Base-by-base conservation (phyloP, 208 protist species). In the Crithidia sp. region DNA sequence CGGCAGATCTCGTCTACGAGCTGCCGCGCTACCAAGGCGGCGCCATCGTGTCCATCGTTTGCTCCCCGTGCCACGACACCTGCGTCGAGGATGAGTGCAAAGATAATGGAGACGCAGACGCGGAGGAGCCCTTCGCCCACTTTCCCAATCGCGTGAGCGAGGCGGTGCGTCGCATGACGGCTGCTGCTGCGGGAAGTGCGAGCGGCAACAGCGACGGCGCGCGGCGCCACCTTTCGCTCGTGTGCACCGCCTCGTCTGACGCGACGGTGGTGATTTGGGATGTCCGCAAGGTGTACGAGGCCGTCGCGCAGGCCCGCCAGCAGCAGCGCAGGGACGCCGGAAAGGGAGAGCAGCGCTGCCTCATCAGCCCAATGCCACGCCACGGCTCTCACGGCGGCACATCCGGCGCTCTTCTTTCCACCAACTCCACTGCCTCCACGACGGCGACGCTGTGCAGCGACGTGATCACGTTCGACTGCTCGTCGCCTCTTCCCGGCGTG, bases 241-340 rank as follows among this genome's bases (percentile, higher is more conserved):
- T 96, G 36, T 96, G 92, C 67, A 90, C 84, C 17, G 92, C 92
- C 0, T 94, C 92, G 4, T 86, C 90, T 10, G 92, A 97, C 65
- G 93, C 87, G 10, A 87, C 84, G 65, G 67, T 97, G 16, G 84
- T 92, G 5, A 76, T 97, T n/a, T 97, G 92, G 90, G 90, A 95
- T 66, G 52, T 93, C 12, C 73, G 83, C 19, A 91, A 86, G 54
- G 89, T 97, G 28, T 97, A 95, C 73, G 74, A 88, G 59, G 70
- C 84, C 8, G 53, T 97, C 5, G 89, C 62, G 37, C 56, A 37
- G 45, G 60, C 55, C 28, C 28, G 28, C 7, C 52, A 79, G 53
- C 60, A 65, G 61, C 52, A 57, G 28, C 60, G 40, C 17, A 57
- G 66, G 12, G 41, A 67, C 36, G 37, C 36, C 12, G 56, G 36